Percentiles rank a stretch among this genome's conserved stretches.
Conservation (phyloP, 2,329 filamentous ascomycete genomes). For the Tolypocladium tundrense region DNA sequence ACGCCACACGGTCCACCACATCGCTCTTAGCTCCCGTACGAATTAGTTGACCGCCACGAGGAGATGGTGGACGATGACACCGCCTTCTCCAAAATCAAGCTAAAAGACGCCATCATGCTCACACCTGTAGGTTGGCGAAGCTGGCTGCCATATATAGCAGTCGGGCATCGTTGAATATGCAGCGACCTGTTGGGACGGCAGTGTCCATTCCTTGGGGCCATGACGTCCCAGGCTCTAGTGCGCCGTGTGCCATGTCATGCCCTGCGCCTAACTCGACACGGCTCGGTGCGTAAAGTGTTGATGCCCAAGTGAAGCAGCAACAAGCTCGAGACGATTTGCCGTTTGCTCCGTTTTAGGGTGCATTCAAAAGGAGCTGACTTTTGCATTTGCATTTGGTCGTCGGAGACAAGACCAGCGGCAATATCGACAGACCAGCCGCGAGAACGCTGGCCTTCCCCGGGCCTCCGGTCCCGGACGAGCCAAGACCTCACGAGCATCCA, state of each 20-base stretch:
- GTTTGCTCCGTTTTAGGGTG: background rate
- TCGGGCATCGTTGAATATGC: background rate
- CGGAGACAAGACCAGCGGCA: background rate
- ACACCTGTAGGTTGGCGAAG: background rate
- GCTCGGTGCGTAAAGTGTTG: background rate
- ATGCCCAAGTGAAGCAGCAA: background rate
- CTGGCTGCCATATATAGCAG: background rate
- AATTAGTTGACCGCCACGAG: background rate
- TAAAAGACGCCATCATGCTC: background rate
- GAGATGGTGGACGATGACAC: background rate
- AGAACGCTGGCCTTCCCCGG: background rate
- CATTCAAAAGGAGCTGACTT: background rate
- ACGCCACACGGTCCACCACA: background rate
- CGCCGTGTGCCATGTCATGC: background rate
- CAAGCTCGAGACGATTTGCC: background rate
- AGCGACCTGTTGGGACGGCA: background rate
- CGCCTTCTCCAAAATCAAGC: background rate
- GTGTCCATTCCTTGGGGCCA: background rate
- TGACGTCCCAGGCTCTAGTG: background rate
- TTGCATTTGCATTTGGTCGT: background rate
- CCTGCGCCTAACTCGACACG: background rate
- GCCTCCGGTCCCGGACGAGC: background rate
- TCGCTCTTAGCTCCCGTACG: background rate
- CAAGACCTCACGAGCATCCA: slow-evolving; percentile 2
- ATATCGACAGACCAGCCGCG: background rate